Conservation (phyloP, 106 monocot species). For the Dioscorea alata region DNA sequence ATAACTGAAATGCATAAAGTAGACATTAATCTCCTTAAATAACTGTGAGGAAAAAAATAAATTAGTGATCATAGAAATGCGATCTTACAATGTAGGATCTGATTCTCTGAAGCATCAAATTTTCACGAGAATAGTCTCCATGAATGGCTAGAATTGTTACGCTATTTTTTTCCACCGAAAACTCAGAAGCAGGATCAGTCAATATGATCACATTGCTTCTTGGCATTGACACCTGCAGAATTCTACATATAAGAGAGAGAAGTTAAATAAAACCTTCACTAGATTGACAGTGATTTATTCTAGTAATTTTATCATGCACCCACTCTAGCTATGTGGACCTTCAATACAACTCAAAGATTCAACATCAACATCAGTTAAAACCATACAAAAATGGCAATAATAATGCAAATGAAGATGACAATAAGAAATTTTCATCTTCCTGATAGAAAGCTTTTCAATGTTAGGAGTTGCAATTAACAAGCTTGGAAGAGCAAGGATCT, state of each 20-base stretch:
- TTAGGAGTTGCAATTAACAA: not conserved
- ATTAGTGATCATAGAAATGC: not conserved
- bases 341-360: not conserved
- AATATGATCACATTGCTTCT: constrained; percentile 71
- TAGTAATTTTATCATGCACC: not conserved
- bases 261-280: constrained; percentile 29
- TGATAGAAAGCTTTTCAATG: too few species aligned
- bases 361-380: not conserved
- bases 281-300: not conserved
- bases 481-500: not conserved
- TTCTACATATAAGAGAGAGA: constrained; percentile 73
- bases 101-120: constrained; percentile 96
- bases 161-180: constrained; percentile 41
- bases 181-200: constrained; percentile 64
- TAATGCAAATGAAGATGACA: not conserved
- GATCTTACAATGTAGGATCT: constrained; percentile 86
- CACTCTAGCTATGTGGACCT: not conserved
- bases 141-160: constrained; percentile 48
- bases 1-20: not conserved
- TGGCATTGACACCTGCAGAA: constrained; percentile 87
- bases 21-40: not conserved
- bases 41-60: not conserved
- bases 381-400: not conserved
- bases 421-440: not conserved
- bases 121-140: constrained; percentile 84